A percentile compares a stretch with the other conserved stretches of the same genome.
Conservation (phyloP, 2,329 filamentous ascomycete genomes). For the Hymenoscyphus repandus region DNA sequence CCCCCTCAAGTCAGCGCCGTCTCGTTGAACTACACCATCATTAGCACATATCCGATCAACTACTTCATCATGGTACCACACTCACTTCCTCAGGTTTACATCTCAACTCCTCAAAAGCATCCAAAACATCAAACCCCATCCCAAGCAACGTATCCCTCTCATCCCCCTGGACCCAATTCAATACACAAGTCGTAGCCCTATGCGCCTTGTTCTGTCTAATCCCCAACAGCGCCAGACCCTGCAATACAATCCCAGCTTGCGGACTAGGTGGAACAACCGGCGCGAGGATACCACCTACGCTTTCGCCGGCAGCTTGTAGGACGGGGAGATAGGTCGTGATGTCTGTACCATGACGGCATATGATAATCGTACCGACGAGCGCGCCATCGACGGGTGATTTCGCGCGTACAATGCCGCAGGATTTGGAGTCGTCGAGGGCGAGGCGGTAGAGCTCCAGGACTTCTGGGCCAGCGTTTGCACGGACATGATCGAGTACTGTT, state of each 20-base stretch:
- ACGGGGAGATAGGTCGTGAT: constrained; percentile 58
- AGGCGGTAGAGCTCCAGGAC: constrained; percentile 62
- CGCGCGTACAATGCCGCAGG: constrained; percentile 62
- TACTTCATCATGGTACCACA: constrained; percentile 6
- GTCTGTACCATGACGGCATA: constrained; percentile 54
- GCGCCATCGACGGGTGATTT: constrained; percentile 56
- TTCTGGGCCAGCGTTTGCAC: constrained; percentile 56
- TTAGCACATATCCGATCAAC: no score
- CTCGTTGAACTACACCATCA: no score
- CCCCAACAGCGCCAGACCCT: constrained; percentile 59
- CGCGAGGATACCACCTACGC: constrained; percentile 58
- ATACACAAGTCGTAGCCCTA: constrained; percentile 49
- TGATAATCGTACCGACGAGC: constrained; percentile 58
- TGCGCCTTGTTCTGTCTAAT: constrained; percentile 62
- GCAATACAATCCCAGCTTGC: constrained; percentile 58
- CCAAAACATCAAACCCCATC: constrained; percentile 76
- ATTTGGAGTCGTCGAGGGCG: constrained; percentile 53
- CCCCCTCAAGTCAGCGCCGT: no score
- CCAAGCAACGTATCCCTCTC: constrained; percentile 59
- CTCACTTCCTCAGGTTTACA: constrained; percentile 52
- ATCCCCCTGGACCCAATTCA: constrained; percentile 41
- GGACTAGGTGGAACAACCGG: constrained; percentile 59
- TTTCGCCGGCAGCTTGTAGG: constrained; percentile 46
- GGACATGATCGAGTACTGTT: constrained; percentile 59
- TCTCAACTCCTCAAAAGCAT: constrained; percentile 78